A percentile compares a stretch with the other conserved stretches of the same genome.
Evolutionary conservation across 2,329 filamentous ascomycete genomes (phyloP).

Genomic region (Penicillium digitatum): DNA sequence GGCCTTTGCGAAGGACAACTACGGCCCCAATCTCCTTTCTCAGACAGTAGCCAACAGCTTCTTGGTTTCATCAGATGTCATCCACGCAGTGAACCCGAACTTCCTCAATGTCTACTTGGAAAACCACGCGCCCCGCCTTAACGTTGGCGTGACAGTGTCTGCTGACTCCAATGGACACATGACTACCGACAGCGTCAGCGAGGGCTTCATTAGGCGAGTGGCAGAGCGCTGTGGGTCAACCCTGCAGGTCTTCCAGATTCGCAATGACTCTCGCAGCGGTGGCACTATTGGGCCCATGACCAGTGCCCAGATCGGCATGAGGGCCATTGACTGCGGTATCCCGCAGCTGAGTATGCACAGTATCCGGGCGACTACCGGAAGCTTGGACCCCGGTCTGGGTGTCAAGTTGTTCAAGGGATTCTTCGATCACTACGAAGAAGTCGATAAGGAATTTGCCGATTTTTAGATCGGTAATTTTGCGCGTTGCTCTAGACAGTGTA

Average conservation of each 20-base stretch:
- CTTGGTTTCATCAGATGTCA: conserved; percentile 88
- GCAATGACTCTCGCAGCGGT: conserved; percentile 83
- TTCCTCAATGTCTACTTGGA: conserved; percentile 79
- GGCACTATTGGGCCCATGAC: conserved; percentile 95
- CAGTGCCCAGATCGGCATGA: conserved; percentile 72
- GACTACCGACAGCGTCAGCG: conserved; percentile 86
- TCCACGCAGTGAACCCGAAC: conserved; percentile 91
- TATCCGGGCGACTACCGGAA: conserved; percentile 82
- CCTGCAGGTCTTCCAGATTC: conserved; percentile 87
- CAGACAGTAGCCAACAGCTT: conserved; percentile 90
- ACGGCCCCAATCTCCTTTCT: conserved; percentile 58
- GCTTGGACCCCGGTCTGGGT: conserved; percentile 79
- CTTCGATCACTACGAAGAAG: conserved; percentile 76
- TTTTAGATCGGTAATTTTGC: conserved; percentile 23
- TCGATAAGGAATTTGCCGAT: conserved; percentile 70
- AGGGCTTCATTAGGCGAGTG: conserved; percentile 72
- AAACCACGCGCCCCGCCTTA: conserved; percentile 81
- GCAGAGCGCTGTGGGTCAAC: conserved; percentile 68
- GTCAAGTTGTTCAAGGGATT: conserved; percentile 87
- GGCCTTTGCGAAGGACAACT: conserved; percentile 49
- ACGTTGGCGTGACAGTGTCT: conserved; percentile 76
- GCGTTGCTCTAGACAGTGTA: not conserved
- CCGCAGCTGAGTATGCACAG: conserved; percentile 93
- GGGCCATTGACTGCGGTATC: conserved; percentile 82
- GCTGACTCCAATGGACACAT: conserved; percentile 90